These are phyloP conservation scores for Annulohypoxylon stygium DNA, from an alignment of 495 filamentous ascomycete species.

Conservation along the genomic window DNA sequence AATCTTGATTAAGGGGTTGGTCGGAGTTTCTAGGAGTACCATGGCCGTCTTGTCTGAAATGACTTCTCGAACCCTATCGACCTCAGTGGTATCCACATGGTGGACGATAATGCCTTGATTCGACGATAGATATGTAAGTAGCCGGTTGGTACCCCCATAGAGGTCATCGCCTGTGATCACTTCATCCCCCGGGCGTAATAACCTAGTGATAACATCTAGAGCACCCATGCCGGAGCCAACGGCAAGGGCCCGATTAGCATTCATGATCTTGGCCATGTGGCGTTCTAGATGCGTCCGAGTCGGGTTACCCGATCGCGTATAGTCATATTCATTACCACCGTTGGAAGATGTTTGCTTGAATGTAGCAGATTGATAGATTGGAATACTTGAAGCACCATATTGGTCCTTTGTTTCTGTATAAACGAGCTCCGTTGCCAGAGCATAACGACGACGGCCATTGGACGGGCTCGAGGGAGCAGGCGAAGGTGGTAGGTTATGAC, in stretches of 20 bases:
- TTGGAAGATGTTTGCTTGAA: slow-evolving; percentile 91
- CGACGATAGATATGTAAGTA: slow-evolving; percentile 90
- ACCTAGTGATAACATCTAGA: slow-evolving; percentile 94
- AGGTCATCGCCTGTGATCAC: slow-evolving; percentile 97
- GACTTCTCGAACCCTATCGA: slow-evolving; percentile 74
- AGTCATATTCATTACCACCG: slow-evolving; percentile 92
- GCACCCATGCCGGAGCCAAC: slow-evolving; percentile 98
- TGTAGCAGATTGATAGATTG: slow-evolving; percentile 98
- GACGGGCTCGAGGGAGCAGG: slow-evolving; percentile 93
- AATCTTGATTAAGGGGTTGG: slow-evolving; percentile 98
- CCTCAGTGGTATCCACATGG: slow-evolving; percentile 91
- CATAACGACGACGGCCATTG: slow-evolving; percentile 83
- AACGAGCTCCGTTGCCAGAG: slow-evolving; percentile 94
- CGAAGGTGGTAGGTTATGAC: slow-evolving; percentile 92
- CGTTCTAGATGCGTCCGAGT: slow-evolving; percentile 96
- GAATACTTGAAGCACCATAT: slow-evolving; percentile 93
- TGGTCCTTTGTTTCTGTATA: slow-evolving; percentile 96
- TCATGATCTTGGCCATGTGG: slow-evolving; percentile 99
- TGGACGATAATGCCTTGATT: slow-evolving; percentile 92
- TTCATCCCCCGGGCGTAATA: slow-evolving; percentile 93
- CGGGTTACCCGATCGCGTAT: slow-evolving; percentile 96
- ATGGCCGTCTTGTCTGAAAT: slow-evolving; percentile 86
- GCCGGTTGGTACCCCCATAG: slow-evolving; percentile 94
- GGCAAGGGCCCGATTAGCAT: slow-evolving; percentile 87
- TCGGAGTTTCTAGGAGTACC: slow-evolving; percentile 96